These are phyloP conservation scores for Trametes hirsuta DNA, from an alignment of 1,284 basidiomycete genomes.

Conservation along the genomic window DNA sequence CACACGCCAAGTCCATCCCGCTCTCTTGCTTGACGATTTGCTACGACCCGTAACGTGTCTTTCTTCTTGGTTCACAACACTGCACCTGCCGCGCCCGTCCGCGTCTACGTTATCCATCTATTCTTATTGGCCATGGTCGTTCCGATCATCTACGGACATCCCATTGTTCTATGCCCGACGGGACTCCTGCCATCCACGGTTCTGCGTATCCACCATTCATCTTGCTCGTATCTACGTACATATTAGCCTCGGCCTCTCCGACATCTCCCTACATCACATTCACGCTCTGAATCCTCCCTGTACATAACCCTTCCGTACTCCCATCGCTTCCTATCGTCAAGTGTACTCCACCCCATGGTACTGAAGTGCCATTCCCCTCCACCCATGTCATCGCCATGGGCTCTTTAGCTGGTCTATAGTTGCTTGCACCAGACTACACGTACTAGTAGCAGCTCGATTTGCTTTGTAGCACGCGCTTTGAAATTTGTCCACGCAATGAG, in stretches of 20 bases:
- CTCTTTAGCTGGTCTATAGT: not conserved
- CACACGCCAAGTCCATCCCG: not conserved
- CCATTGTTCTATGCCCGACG: slow-evolving; percentile 11
- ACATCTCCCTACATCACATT: not conserved
- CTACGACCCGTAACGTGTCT: not conserved
- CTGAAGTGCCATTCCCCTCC: not conserved
- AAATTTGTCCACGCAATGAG: not conserved
- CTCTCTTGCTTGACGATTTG: not conserved
- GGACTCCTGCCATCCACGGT: slow-evolving; percentile 16
- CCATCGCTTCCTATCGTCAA: not conserved
- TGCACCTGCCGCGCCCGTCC: not conserved
- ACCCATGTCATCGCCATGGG: not conserved
- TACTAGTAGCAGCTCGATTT: slow-evolving; percentile 1
- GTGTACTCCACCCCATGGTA: not conserved
- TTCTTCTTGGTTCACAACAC: not conserved
- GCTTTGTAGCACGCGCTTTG: slow-evolving; percentile 13
- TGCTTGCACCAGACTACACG: slow-evolving; percentile 3
- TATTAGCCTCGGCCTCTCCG: not conserved
- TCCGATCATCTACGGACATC: slow-evolving; percentile 16
- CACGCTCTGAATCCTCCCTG: not conserved
- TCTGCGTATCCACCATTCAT: not conserved
- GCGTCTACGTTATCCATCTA: slow-evolving; percentile 17
- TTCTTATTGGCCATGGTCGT: slow-evolving; percentile 22
- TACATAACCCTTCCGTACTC: not conserved
- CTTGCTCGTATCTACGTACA: slow-evolving; percentile 5